Percentiles rank a stretch among this genome's conserved stretches.
These are phyloP conservation scores for Rhododendron molle DNA, from an alignment of 148 eudicot genomes.

Conservation along the genomic window DNA sequence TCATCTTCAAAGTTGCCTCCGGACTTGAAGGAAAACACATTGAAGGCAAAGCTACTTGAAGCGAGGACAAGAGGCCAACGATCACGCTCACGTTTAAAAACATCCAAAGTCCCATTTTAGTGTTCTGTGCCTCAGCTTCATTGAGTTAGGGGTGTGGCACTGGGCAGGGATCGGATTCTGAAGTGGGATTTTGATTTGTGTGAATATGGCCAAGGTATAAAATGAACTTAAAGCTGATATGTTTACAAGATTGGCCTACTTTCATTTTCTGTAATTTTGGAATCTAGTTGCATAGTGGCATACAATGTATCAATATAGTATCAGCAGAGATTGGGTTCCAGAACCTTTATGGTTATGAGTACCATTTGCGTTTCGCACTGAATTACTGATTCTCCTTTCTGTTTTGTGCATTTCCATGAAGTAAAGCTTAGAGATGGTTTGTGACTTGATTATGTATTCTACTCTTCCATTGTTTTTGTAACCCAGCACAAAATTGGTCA, in stretches of 20 bases:
- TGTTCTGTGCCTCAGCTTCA: constrained; percentile 6
- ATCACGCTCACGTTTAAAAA: constrained; percentile 66
- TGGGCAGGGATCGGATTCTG: not conserved
- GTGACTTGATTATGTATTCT: not conserved
- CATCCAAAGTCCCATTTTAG: constrained; percentile 40
- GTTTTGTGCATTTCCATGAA: not conserved
- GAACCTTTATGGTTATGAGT: not conserved
- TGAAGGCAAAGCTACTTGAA: constrained; percentile 79
- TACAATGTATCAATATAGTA: not conserved
- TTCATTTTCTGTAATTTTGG: not conserved
- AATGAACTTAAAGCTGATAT: not conserved
- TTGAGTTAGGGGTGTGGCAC: not conserved
- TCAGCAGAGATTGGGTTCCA: not conserved
- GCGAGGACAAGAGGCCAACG: constrained; percentile 74
- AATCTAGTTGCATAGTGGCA: not conserved
- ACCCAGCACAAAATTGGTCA: not conserved
- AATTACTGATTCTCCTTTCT: not conserved
- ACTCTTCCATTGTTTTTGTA: not conserved
- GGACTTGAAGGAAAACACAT: constrained; percentile 45
- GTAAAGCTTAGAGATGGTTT: constrained; percentile 2
- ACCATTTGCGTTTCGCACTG: not conserved
- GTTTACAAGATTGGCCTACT: not conserved
- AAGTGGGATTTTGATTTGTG: not conserved
- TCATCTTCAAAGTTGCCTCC: constrained; percentile 47
- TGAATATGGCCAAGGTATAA: constrained; percentile 11